Evolutionary conservation across 768 basidiomycete genomes (phyloP), one percentile per base, ranked within the genome.

Genomic region (Gyrodon lividus): DNA sequence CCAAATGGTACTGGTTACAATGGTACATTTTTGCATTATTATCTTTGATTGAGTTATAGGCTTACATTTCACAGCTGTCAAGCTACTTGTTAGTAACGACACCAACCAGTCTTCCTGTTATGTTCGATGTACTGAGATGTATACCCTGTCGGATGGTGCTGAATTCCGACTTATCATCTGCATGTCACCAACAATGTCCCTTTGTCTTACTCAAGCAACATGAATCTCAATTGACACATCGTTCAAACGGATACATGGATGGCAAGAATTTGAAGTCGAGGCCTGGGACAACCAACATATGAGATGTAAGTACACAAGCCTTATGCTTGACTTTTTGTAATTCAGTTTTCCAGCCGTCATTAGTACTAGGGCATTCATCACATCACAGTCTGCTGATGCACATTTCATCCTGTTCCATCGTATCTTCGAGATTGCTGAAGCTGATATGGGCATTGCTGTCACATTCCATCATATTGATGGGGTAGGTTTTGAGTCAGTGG

Each of bases 381-480:
- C 54, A 1, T 67, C 58, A 2, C 61, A 67, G 30, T 57, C 55
- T 17, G 61, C 67, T 2, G 17, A 63, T 13, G 63, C 64, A 4
- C 62, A 70, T 35, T 28, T 54, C 16, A 58, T 59, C 30, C 48
- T 67, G 2, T 65, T 66, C 44, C 44, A 31, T 0, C 48, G 46
- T 13, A 64, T 70, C 7, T 67, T 65, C 43, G 40, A 59, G 13
- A 55, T 65, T 43, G 55, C 52, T 2, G 17, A 22, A 17, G 31
- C n/a, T 7, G 65, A 66, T 34, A 66, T 62, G 0, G 58, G 58
- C 2, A 5, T 56, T 3, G 40, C 52, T 0, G 54, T 61, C n/a
- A 51, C 45, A 5, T 66, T 66, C 35, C 46, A 52, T 0, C 58
- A 68, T 34, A 68, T 67, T 24, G 59, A 55, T 26, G 62, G 66